Conservation (phyloP, 2,329 filamentous ascomycete species). For the Aspergillus carbonarius region DNA sequence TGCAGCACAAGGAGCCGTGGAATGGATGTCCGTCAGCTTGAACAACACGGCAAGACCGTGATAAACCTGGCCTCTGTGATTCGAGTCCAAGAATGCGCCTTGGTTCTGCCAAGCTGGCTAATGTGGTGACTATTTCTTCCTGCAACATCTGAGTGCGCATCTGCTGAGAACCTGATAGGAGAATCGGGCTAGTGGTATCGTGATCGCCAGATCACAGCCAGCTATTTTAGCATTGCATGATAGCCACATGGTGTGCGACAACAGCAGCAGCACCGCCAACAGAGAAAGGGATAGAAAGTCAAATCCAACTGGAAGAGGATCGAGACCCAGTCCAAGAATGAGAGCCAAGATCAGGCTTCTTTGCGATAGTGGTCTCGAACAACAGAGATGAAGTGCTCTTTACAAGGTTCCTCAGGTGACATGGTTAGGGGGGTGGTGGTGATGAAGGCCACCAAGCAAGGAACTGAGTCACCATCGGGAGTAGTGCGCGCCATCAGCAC, state of each 20-base stretch:
- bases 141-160: conserved; percentile 9
- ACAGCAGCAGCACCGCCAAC: background rate
- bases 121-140: conserved; percentile 9
- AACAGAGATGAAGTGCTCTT: background rate
- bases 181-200: conserved; percentile 4
- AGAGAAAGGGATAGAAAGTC: conserved; percentile 2
- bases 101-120: conserved; percentile 10
- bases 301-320: background rate
- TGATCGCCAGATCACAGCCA: conserved; percentile 5
- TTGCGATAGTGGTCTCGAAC: conserved; percentile 5
- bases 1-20: background rate
- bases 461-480: conserved; percentile 3
- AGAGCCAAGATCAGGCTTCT: background rate
- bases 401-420: background rate
- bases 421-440: background rate
- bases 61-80: conserved; percentile 7
- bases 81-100: background rate
- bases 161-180: background rate
- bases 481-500: background rate
- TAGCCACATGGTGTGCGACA: conserved; percentile 9
- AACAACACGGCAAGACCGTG: background rate
- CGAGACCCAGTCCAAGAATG: conserved; percentile 2
- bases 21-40: background rate
- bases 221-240: conserved; percentile 7
- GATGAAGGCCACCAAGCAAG: background rate